Evolutionary conservation across 1,284 basidiomycete genomes (phyloP), one percentile per base, ranked within the genome.

Genomic region (Papiliotrema flavescens): DNA sequence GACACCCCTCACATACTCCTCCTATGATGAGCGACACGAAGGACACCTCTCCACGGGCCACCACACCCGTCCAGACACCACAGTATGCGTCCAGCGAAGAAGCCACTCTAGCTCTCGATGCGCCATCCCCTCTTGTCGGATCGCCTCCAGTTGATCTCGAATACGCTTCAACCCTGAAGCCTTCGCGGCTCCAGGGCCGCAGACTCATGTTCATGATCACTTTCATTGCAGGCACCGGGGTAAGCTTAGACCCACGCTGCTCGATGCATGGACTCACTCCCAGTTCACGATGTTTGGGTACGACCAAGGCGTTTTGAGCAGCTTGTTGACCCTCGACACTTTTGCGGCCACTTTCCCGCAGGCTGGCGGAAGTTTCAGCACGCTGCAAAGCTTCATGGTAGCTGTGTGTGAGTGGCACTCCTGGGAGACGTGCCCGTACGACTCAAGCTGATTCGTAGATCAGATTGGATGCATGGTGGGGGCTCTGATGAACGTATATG

Each of bases 391-490:
- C 20, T 62, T 71, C 26, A 59, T 73, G 15, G 66, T 74, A 20
- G 74, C 71, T 15, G 70, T 76, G 49, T 78, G 61, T 49, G 23
- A 39, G 47, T 44, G 42, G 20, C 14, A 47, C 23, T n/a, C n/a
- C n/a, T n/a, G n/a, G n/a, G n/a, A n/a, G n/a, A n/a, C n/a, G n/a
- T n/a, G n/a, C n/a, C n/a, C n/a, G n/a, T n/a, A n/a, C n/a, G n/a
- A n/a, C n/a, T n/a, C n/a, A n/a, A n/a, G n/a, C n/a, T n/a, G n/a
- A n/a, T n/a, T n/a, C 32, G 22, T 24, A 62, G 64, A 71, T 56
- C 72, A 76, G 57, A 65, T 78, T 28, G 76, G 76, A 9, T 74
- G 71, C 54, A 64, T 78, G 61, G 45, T 66, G 20, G 77, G 77
- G 24, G 74, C 77, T 5, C 57, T 77, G 35, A 64, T 71, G 23